Evolutionary conservation across 306 rosid genomes (phyloP), one percentile per base, ranked within the genome.

Genomic region (Pueraria montana): DNA sequence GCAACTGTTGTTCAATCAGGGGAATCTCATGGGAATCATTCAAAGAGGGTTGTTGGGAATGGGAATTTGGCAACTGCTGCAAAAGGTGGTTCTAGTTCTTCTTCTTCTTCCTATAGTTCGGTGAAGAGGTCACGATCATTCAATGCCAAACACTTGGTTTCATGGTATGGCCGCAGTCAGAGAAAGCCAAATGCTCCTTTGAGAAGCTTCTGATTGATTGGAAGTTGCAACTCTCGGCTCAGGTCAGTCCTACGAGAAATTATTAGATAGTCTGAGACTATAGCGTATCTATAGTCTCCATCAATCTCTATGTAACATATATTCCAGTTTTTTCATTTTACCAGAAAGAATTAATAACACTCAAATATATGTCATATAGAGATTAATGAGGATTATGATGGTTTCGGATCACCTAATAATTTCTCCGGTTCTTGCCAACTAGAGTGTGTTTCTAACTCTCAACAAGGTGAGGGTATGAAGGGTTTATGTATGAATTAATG

Each of bases 41-140:
- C 82, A 20, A 87, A 82, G 76, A 80, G 82, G 65, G 67, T 65
- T 70, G 74, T 3, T 58, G 86, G 81, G 32, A 83, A 82, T 56
- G 64, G 30, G 34, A 74, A 64, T 48, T 40, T 77, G 70, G 42
- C 40, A 32, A 81, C 62, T n/a, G 32, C 32, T 27, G 32, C 32
- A 27, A 86, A 76, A 78, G 85, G 86, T 6, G 78, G 64, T 76
- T 88, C 88, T 77, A 30, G 64, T 81, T 88, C 91, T 77, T 72
- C 65, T 58, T 89, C 91, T 79, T 86, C 91, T 63, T 70, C 83
- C 89, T 0, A 87, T 24, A 12, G 67, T n/a, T 83, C 92, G 0
- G 86, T 92, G 84, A 91, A 89, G 82, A 90, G 92, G 86, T 91
- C 98, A 27, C 61, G 87, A 20, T 94, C 98, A 46, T 89, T 82